Conservation (phyloP, 352 stramenopile genomes). For the Pythium guiyangense region DNA sequence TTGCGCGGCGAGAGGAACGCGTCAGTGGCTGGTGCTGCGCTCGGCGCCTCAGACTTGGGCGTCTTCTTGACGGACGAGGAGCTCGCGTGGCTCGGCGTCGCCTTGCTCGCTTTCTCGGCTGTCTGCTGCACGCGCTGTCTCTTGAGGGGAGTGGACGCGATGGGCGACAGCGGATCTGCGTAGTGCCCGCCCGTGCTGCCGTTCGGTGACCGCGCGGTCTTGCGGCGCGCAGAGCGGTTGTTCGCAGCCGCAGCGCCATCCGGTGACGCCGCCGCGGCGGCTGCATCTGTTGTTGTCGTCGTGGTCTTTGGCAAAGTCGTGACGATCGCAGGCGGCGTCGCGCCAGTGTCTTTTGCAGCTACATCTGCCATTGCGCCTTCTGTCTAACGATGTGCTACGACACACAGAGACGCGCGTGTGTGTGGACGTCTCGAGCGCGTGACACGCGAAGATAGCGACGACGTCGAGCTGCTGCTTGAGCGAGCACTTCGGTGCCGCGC, state of each 20-base stretch:
- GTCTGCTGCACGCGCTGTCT: slow-evolving; percentile 39
- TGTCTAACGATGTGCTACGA: no score
- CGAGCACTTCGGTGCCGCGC: no score
- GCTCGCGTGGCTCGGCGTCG: slow-evolving; percentile 26
- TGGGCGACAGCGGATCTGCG: slow-evolving; percentile 72
- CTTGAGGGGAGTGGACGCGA: slow-evolving; percentile 84
- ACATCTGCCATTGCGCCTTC: slow-evolving; percentile 7
- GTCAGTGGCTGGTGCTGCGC: slow-evolving; percentile 21
- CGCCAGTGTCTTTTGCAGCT: slow-evolving; percentile 3
- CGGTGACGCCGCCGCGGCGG: slow-evolving; percentile 3
- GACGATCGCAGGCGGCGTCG: slow-evolving; percentile 4
- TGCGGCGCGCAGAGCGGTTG: not conserved
- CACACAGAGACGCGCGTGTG: no score
- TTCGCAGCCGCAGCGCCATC: slow-evolving; percentile 7
- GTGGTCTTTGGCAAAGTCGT: slow-evolving; percentile 11
- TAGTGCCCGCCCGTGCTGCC: slow-evolving; percentile 45
- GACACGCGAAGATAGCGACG: no score
- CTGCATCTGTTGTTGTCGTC: no score
- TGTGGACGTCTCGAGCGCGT: no score
- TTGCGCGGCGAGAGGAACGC: slow-evolving; percentile 62
- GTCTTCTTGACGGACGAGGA: slow-evolving; percentile 16
- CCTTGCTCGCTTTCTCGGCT: slow-evolving; percentile 23
- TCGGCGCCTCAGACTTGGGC: slow-evolving; percentile 8
- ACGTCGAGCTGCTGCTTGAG: no score
- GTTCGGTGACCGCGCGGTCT: slow-evolving; percentile 8